A percentile compares a stretch with the other conserved stretches of the same genome.
phyloP scores from a whole-genome alignment of 305 asterid species.

The Lippia alba region DNA sequence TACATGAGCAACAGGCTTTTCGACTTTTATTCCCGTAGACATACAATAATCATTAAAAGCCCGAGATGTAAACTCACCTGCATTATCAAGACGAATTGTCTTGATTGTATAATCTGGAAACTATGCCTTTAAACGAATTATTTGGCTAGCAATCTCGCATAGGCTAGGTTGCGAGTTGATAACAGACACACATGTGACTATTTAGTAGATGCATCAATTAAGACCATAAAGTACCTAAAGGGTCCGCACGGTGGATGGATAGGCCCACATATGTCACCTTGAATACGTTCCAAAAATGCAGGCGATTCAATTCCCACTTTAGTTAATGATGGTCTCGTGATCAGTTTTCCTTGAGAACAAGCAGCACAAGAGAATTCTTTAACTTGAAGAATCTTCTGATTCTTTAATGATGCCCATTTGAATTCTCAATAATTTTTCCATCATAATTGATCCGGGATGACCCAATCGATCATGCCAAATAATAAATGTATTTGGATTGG shows the following conservation, averaged over 20 bases:
- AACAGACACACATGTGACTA: conserved; percentile 16
- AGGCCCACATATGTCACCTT: neutral
- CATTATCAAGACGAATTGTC: conserved; percentile 12
- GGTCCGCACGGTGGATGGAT: neutral
- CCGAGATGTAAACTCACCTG: neutral
- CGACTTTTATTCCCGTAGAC: neutral
- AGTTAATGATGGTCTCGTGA: neutral
- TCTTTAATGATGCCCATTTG: neutral
- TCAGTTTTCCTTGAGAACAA: neutral
- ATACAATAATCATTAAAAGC: neutral
- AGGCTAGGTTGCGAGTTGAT: neutral
- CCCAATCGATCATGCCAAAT: neutral
- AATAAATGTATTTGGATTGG: neutral
- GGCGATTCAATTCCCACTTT: too few relatives aligned
- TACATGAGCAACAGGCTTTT: conserved; percentile 4
- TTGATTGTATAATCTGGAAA: conserved; percentile 2
- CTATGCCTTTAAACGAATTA: neutral
- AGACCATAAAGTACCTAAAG: neutral
- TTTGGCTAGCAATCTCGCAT: conserved; percentile 1
- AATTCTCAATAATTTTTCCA: neutral
- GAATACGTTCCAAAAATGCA: neutral
- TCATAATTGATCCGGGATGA: neutral
- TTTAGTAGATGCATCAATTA: neutral
- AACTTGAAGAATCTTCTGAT: neutral
- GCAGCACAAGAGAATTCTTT: neutral